phyloP scores from a whole-genome alignment of 148 eudicot species.

The Nepenthes gracilis region DNA sequence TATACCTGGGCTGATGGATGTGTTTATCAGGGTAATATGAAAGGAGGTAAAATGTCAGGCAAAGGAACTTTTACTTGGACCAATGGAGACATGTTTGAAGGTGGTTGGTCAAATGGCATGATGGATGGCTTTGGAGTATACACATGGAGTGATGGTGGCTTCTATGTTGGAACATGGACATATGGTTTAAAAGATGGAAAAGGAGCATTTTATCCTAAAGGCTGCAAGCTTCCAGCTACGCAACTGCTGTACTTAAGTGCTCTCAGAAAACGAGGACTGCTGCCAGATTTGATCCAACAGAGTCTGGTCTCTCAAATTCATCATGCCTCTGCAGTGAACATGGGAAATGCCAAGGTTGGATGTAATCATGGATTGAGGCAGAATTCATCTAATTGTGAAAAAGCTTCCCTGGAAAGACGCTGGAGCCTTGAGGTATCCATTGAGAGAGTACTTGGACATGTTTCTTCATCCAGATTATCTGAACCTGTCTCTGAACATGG shows the following conservation, averaged over 20 bases:
- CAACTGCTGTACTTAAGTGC: constrained; percentile 72
- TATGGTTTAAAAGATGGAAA: constrained; percentile 93
- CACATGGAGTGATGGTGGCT: constrained; percentile 84
- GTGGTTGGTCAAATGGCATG: constrained; percentile 76
- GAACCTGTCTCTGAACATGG: constrained; percentile 35
- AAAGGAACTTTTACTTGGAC: constrained; percentile 89
- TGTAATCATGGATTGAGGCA: constrained; percentile 29
- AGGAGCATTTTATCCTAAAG: constrained; percentile 81
- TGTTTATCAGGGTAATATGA: constrained; percentile 83
- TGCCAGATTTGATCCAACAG: constrained; percentile 69
- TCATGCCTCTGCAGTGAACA: constrained; percentile 56
- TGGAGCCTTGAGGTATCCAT: constrained; percentile 94
- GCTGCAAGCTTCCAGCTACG: constrained; percentile 44
- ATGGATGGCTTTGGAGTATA: constrained; percentile 94
- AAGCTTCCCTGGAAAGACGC: constrained; percentile 64
- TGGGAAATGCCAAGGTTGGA: constrained; percentile 52
- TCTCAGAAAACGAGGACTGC: constrained; percentile 72
- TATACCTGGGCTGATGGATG: constrained; percentile 79
- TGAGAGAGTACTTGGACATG: constrained; percentile 69
- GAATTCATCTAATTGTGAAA: constrained; percentile 33
- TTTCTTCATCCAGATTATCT: constrained; percentile 28
- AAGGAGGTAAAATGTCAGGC: constrained; percentile 87
- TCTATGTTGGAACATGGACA: constrained; percentile 96
- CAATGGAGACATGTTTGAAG: constrained; percentile 85
- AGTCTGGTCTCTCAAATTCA: constrained; percentile 73